Percentiles rank a stretch among this genome's conserved stretches.
Evolutionary conservation across 495 filamentous ascomycete genomes (phyloP).

Genomic region (Oidiodendron maius): DNA sequence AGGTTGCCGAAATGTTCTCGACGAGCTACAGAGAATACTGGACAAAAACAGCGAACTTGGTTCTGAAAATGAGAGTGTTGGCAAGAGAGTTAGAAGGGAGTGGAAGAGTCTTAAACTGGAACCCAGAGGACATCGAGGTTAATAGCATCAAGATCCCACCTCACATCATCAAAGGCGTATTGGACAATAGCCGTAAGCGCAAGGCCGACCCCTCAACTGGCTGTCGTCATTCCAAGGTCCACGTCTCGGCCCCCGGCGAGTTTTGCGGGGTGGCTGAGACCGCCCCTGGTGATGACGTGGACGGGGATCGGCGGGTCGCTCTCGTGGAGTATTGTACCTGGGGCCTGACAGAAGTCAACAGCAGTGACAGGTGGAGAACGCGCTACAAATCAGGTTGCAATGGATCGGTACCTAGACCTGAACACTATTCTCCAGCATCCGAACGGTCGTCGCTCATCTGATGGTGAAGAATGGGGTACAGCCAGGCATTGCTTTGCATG

Average conservation of each 20-base stretch:
- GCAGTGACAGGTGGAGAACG: conserved; percentile 1
- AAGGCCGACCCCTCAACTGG: conserved; percentile 1
- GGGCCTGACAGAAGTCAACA: conserved; percentile 6
- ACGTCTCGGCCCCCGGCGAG: neutral
- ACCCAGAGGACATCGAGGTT: neutral
- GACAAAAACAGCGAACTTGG: conserved; percentile 2
- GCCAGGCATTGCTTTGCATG: conserved; percentile 2
- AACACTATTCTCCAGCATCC: conserved; percentile 8
- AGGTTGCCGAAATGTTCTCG: conserved; percentile 5
- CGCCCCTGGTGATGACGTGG: neutral
- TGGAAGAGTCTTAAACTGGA: too few relatives aligned
- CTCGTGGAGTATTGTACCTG: conserved; percentile 3
- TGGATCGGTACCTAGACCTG: conserved; percentile 6
- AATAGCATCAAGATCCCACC: conserved; percentile 1
- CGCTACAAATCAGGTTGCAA: conserved; percentile 6
- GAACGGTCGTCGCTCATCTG: neutral
- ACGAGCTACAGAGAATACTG: neutral
- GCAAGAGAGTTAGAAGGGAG: conserved; percentile 6
- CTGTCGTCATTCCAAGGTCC: conserved; percentile 2
- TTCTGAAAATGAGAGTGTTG: neutral
- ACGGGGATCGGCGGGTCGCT: neutral
- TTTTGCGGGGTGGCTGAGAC: neutral
- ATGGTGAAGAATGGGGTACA: conserved; percentile 3
- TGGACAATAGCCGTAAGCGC: conserved; percentile 6
- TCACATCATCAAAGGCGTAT: neutral